Evolutionary conservation across 1,284 basidiomycete species (phyloP).

Genomic region (Papiliotrema fonsecae): DNA sequence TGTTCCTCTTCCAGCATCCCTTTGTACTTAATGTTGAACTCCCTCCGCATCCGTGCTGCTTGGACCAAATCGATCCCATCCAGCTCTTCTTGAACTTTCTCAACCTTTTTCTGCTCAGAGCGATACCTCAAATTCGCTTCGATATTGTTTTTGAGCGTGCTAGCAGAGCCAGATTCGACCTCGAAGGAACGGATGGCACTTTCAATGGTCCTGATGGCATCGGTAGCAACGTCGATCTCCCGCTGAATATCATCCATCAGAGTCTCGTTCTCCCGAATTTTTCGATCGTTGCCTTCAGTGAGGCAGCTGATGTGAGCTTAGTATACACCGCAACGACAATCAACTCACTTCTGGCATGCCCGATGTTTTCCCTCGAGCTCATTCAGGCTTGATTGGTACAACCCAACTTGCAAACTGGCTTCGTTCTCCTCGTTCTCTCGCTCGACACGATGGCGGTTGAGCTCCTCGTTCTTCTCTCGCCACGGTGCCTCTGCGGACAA

Average conservation of each 20-base stretch:
- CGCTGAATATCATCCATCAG: conserved; percentile 52
- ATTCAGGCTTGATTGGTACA: conserved; percentile 29
- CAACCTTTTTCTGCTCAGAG: conserved; percentile 63
- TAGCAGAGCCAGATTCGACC: conserved; percentile 58
- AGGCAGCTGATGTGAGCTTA: conserved; percentile 57
- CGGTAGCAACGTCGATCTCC: conserved; percentile 52
- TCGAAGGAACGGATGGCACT: conserved; percentile 51
- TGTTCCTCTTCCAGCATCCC: conserved; percentile 56
- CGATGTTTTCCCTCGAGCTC: conserved; percentile 38
- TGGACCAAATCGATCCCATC: conserved; percentile 71
- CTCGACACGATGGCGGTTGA: conserved; percentile 32
- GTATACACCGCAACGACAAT: not conserved
- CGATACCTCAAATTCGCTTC: conserved; percentile 81
- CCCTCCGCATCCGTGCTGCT: conserved; percentile 70
- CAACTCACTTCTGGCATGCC: conserved; percentile 32
- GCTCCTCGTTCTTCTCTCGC: conserved; percentile 38
- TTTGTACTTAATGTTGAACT: conserved; percentile 77
- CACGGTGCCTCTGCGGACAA: conserved; percentile 38
- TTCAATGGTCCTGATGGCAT: conserved; percentile 56
- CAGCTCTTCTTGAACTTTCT: conserved; percentile 66
- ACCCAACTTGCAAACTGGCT: conserved; percentile 25
- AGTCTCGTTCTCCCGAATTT: conserved; percentile 60
- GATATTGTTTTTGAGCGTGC: conserved; percentile 65
- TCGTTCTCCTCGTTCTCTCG: conserved; percentile 32
- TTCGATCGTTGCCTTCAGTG: conserved; percentile 61